Percentiles rank a stretch among this genome's conserved stretches.
These are phyloP conservation scores for Ustilago esculenta DNA, from an alignment of 1,284 basidiomycete species.

Conservation along the genomic window DNA sequence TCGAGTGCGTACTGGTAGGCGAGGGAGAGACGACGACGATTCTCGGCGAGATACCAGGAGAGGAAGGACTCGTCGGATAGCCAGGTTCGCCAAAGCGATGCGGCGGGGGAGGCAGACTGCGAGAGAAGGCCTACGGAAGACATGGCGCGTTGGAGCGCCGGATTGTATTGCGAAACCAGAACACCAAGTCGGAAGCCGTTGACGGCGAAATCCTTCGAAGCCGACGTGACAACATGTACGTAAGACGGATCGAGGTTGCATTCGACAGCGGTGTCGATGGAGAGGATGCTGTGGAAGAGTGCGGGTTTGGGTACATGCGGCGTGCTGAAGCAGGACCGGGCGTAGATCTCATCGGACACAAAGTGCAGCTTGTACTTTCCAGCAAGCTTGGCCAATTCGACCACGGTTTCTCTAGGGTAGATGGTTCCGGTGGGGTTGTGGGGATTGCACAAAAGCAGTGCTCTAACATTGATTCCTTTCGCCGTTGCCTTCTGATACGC, in stretches of 20 bases:
- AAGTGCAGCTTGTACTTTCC: slow-evolving; percentile 53
- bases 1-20: slow-evolving; percentile 35
- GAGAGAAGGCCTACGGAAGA: slow-evolving; percentile 19
- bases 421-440: slow-evolving; percentile 57
- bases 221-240: slow-evolving; percentile 54
- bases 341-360: slow-evolving; percentile 61
- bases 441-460: slow-evolving; percentile 55
- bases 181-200: slow-evolving; percentile 60
- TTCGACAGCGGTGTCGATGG: slow-evolving; percentile 40
- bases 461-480: slow-evolving; percentile 31
- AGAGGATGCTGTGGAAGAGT: slow-evolving; percentile 47
- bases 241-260: slow-evolving; percentile 33
- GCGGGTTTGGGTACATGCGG: slow-evolving; percentile 14
- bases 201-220: slow-evolving; percentile 55
- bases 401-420: slow-evolving; percentile 44
- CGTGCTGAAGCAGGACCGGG: slow-evolving; percentile 45
- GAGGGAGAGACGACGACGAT: slow-evolving; percentile 26
- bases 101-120: slow-evolving; percentile 39
- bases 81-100: slow-evolving; percentile 38
- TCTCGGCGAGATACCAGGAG: slow-evolving; percentile 50
- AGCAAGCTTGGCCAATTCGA: slow-evolving; percentile 47
- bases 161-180: slow-evolving; percentile 50
- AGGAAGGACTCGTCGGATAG: slow-evolving; percentile 40
- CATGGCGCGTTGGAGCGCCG: slow-evolving; percentile 41
- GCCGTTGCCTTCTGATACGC: slow-evolving; percentile 25